Conservation (phyloP, 495 filamentous ascomycete genomes). For the Tuber umbilicatum region DNA sequence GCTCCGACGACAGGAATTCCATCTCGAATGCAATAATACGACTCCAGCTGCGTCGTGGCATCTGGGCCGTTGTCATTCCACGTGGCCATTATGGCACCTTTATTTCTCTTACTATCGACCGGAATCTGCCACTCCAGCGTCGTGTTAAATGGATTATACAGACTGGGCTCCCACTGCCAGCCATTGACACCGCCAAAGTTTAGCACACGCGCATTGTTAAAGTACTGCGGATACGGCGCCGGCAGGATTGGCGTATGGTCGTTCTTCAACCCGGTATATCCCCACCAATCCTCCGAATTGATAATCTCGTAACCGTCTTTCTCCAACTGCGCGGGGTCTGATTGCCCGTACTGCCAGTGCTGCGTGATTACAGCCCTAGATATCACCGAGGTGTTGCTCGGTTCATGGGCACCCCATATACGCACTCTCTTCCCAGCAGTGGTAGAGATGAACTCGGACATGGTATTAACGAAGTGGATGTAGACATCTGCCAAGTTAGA, state of each 20-base stretch:
- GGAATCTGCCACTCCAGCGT: conserved; percentile 44
- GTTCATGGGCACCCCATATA: conserved; percentile 54
- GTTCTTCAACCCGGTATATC: conserved; percentile 53
- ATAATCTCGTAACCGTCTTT: conserved; percentile 47
- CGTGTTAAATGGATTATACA: conserved; percentile 48
- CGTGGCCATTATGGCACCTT: conserved; percentile 51
- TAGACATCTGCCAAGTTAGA: conserved; percentile 50
- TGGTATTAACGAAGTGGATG: conserved; percentile 52
- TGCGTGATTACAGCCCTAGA: conserved; percentile 49
- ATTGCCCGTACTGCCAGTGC: conserved; percentile 56
- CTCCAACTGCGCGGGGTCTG: conserved; percentile 48
- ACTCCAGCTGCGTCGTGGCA: conserved; percentile 52
- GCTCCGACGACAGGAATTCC: conserved; percentile 50
- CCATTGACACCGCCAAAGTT: conserved; percentile 46
- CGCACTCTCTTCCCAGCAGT: conserved; percentile 48
- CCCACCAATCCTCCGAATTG: conserved; percentile 56
- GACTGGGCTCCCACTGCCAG: conserved; percentile 51
- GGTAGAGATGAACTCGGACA: conserved; percentile 46
- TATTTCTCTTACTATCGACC: conserved; percentile 41
- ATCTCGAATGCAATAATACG: conserved; percentile 51
- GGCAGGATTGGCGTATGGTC: conserved; percentile 51
- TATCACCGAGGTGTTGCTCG: conserved; percentile 44
- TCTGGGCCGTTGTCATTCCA: conserved; percentile 57
- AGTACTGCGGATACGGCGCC: conserved; percentile 52
- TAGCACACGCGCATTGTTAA: conserved; percentile 48